Evolutionary conservation across 2,329 filamentous ascomycete genomes (phyloP), one percentile per base, ranked within the genome.

Genomic region (Chalara sp.): DNA sequence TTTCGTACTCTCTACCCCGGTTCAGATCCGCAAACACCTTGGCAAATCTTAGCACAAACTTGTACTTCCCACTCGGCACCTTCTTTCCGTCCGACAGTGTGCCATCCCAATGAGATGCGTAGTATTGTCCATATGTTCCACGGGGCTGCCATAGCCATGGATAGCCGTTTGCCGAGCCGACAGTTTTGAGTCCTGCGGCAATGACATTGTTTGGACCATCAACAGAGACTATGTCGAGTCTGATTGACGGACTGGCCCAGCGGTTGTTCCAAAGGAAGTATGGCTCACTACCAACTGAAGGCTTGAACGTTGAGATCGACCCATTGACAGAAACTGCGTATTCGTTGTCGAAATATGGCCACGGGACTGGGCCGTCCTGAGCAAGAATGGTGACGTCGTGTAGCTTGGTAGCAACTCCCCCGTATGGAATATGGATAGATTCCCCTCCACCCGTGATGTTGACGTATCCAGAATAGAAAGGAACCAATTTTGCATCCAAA

Each of bases 201-300:
- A 41, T 31, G 6, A 50, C 48, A 3, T 32, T 28, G 21, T 50
- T 50, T 4, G 48, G 32, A 21, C 7, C 44, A 28, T 46, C 48
- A 6, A 49, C 6, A 6, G 46, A 33, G 5, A 52, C 46, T n/a
- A 52, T 46, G 35, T 52, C 50, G 29, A 52, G 6, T 1, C 46
- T 32, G 6, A 46, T 35, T 4, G n/a, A 12, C 30, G 40, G 41
- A 6, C 46, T 41, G 5, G 46, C 35, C 33, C 28, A 46, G 10
- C 31, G 39, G 33, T 49, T 49, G 35, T 21, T n/a, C 46, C 42
- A 52, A 37, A n/a, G 29, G 42, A 49, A 45, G 10, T 13, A 42
- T 33, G 46, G 46, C 31, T 6, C 6, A 37, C 43, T 46, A 2
- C 30, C 33, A 6, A 2, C 30, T 3, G 48, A 50, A 31, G 44